A percentile compares a stretch with the other conserved stretches of the same genome.
Conservation (phyloP, 139 green algal genomes). For the Coelastrella sp. region DNA sequence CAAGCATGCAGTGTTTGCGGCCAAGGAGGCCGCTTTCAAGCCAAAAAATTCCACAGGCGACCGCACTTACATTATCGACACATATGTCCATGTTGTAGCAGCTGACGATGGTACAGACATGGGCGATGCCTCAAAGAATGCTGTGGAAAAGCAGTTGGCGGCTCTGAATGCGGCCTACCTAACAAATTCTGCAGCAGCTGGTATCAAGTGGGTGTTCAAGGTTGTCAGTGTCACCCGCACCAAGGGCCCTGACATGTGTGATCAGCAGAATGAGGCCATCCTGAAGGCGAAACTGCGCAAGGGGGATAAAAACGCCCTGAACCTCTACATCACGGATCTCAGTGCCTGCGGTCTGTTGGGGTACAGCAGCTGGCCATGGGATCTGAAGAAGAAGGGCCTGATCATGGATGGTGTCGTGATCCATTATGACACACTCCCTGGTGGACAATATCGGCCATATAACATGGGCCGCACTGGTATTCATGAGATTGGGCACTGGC, state of each 20-base stretch:
- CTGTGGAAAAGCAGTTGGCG: constrained; percentile 25
- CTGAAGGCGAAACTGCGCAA: constrained; percentile 43
- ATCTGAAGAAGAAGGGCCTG: constrained; percentile 40
- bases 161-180: constrained; percentile 47
- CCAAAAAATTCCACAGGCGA: background rate
- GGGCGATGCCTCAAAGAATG: constrained; percentile 33
- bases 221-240: background rate
- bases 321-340: constrained; percentile 52
- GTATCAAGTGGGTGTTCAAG: constrained; percentile 44
- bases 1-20: constrained; percentile 33
- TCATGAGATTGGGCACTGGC: constrained; percentile 50
- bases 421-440: constrained; percentile 47
- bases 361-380: constrained; percentile 52
- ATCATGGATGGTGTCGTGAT: constrained; percentile 46
- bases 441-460: constrained; percentile 46
- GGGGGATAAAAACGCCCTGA: constrained; percentile 28
- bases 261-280: constrained; percentile 31
- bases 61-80: constrained; percentile 32
- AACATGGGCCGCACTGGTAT: constrained; percentile 45
- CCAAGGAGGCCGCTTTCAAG: constrained; percentile 31
- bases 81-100: constrained; percentile 38
- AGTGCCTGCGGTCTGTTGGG: constrained; percentile 44
- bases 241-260: constrained; percentile 46
- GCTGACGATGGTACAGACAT: constrained; percentile 34
- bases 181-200: background rate